phyloP scores from a whole-genome alignment of 768 basidiomycete genomes.

The Botryobasidium botryosum region DNA sequence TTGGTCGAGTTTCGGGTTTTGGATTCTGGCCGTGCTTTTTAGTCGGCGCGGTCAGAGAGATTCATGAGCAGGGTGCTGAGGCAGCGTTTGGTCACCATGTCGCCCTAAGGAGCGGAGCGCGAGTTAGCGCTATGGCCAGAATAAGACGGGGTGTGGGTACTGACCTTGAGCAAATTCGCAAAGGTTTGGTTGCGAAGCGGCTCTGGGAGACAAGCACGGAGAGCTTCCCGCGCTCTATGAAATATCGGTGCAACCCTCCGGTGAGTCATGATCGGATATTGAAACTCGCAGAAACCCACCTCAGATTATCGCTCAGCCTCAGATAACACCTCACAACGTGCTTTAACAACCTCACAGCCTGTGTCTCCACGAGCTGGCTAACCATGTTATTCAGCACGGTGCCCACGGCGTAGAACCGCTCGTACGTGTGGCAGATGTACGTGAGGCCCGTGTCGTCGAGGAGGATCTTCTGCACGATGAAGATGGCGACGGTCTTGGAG shows the following conservation, averaged over 20 bases:
- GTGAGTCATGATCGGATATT: conserved; percentile 1
- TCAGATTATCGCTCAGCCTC: conserved; percentile 85
- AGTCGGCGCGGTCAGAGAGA: conserved; percentile 25
- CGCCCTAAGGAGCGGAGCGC: conserved; percentile 37
- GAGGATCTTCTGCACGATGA: conserved; percentile 95
- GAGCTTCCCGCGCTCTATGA: conserved; percentile 77
- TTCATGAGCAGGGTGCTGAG: conserved; percentile 81
- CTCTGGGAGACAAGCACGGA: conserved; percentile 90
- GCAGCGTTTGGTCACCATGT: conserved; percentile 95
- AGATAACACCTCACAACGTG: conserved; percentile 97
- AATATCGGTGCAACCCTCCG: not conserved
- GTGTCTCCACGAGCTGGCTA: conserved; percentile 90
- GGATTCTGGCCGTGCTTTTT: conserved; percentile 8
- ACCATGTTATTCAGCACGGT: conserved; percentile 99
- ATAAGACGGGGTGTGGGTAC: conserved; percentile 9
- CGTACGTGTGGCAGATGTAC: conserved; percentile 99
- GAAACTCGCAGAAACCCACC: conserved; percentile 32
- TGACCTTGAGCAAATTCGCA: conserved; percentile 71
- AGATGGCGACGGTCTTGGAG: conserved; percentile 97
- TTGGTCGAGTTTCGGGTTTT: not conserved
- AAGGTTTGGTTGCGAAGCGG: conserved; percentile 91
- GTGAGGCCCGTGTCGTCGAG: conserved; percentile 94
- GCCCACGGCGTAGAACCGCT: conserved; percentile 96
- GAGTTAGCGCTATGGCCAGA: not conserved
- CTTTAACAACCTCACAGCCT: conserved; percentile 89